These are phyloP conservation scores for Anisodus tanguticus DNA, from an alignment of 257 asterid genomes.

Conservation along the genomic window DNA sequence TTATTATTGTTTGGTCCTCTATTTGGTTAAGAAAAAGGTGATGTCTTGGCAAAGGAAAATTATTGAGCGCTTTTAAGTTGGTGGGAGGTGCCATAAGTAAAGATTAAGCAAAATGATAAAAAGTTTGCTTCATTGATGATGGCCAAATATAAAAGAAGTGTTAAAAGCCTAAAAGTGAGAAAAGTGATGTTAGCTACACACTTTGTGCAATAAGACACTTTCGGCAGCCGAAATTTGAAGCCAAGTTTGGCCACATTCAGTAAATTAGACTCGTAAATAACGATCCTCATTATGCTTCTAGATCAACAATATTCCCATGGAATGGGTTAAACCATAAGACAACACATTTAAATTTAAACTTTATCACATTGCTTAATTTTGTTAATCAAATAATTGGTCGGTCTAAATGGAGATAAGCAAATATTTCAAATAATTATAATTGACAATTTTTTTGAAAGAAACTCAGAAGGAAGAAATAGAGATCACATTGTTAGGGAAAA, in stretches of 20 bases:
- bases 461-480: not conserved
- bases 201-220: not conserved
- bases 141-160: not conserved
- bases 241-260: not conserved
- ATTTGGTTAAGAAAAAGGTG: conserved; percentile 1
- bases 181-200: not conserved
- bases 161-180: not conserved
- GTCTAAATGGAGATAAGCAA: not conserved
- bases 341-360: not conserved
- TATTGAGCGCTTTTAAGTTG: conserved; percentile 32
- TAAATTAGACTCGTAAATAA: not conserved
- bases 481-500: no score
- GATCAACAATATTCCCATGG: not conserved
- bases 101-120: conserved; percentile 42
- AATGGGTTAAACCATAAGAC: not conserved
- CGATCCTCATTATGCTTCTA: not conserved
- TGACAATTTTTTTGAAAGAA: not conserved
- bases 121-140: conserved; percentile 11
- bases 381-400: not conserved
- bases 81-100: conserved; percentile 35
- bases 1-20: not conserved
- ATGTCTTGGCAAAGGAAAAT: conserved; percentile 31
- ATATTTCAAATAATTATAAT: no score
- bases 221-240: not conserved
- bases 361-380: not conserved